Percentiles rank a stretch among this genome's conserved stretches.
Conservation (phyloP, 192 early-diverging fungal genomes). For the Endogone sp. region DNA sequence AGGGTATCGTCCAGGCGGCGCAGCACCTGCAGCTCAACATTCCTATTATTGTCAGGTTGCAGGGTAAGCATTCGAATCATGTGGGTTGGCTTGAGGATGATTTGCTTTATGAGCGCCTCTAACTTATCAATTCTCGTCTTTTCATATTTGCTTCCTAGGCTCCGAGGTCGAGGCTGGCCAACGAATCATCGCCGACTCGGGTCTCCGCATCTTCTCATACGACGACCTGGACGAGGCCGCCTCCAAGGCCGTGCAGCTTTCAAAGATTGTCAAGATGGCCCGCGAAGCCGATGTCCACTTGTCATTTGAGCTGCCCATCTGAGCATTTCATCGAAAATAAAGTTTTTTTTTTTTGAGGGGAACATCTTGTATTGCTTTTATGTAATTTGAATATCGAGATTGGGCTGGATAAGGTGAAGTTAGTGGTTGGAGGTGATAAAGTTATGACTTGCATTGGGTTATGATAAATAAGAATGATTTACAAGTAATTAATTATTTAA, state of each 20-base stretch:
- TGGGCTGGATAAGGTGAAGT: no score
- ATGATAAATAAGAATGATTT: no score
- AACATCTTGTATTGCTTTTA: no score
- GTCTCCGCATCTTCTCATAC: slow-evolving; percentile 86
- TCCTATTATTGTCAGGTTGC: slow-evolving; percentile 95
- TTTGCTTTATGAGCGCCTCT: slow-evolving; percentile 5
- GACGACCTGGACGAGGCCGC: slow-evolving; percentile 98
- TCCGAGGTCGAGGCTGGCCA: slow-evolving; percentile 69
- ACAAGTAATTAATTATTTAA: no score
- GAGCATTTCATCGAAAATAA: no score
- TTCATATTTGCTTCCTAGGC: background rate
- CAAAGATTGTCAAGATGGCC: slow-evolving; percentile 77
- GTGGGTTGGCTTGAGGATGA: no score
- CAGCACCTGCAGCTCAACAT: slow-evolving; percentile 87
- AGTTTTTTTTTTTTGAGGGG: no score
- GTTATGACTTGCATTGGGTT: no score
- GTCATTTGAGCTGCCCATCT: slow-evolving; percentile 55
- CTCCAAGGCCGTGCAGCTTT: slow-evolving; percentile 77
- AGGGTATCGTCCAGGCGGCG: slow-evolving; percentile 96
- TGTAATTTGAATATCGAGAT: no score
- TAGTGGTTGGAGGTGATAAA: no score
- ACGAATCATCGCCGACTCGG: slow-evolving; percentile 72
- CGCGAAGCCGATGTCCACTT: slow-evolving; percentile 72
- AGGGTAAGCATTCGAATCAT: slow-evolving; percentile 66
- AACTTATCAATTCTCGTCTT: slow-evolving; percentile 13